These are phyloP conservation scores for Ustilago sp. DNA, from an alignment of 1,284 basidiomycete genomes.

Conservation along the genomic window DNA sequence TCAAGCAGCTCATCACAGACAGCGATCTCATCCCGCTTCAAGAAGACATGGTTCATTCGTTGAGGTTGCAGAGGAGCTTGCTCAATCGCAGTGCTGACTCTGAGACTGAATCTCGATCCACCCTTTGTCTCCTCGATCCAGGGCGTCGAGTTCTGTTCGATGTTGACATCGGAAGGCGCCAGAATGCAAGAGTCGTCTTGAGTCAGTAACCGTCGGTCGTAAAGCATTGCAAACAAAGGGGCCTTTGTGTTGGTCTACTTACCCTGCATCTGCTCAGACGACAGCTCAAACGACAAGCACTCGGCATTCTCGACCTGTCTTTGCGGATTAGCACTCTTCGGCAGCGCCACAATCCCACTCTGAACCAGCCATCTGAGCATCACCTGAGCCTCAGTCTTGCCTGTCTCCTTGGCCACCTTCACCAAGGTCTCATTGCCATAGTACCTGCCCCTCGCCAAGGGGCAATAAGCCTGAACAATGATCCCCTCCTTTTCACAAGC, in stretches of 20 bases:
- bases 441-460: constrained; percentile 80
- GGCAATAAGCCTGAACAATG: constrained; percentile 83
- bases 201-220: too few relatives aligned
- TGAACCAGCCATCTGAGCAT: constrained; percentile 82
- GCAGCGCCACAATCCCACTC: constrained; percentile 68
- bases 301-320: constrained; percentile 80
- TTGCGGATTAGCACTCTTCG: constrained; percentile 72
- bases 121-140: constrained; percentile 42
- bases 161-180: too few relatives aligned
- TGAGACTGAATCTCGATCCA: constrained; percentile 45
- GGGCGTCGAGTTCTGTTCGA: constrained; percentile 29
- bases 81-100: constrained; percentile 38
- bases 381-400: constrained; percentile 78
- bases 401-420: constrained; percentile 72
- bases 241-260: not conserved
- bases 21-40: too few relatives aligned
- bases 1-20: too few relatives aligned
- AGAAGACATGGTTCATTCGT: too few relatives aligned
- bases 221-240: too few relatives aligned
- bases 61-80: not conserved
- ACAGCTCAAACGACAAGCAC: constrained; percentile 79
- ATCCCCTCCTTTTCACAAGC: constrained; percentile 80
- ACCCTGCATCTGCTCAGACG: constrained; percentile 75
- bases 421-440: constrained; percentile 49
- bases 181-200: too few relatives aligned